These are phyloP conservation scores for Cyanidiococcus yangmingshanensis DNA, from an alignment of 23 red algal genomes.

Conservation along the genomic window DNA sequence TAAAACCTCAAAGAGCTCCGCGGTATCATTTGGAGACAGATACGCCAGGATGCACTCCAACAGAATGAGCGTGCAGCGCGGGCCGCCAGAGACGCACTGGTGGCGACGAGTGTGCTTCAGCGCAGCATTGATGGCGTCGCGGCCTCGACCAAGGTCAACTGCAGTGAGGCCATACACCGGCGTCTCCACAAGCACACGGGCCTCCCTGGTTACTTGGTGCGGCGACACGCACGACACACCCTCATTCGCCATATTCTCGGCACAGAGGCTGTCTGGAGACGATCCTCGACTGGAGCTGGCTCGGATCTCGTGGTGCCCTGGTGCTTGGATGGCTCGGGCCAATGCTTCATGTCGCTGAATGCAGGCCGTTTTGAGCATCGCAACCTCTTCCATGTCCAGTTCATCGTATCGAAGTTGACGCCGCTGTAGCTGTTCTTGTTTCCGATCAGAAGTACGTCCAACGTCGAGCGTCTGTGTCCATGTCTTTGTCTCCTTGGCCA, in stretches of 20 bases:
- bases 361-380: neutral
- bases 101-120: neutral
- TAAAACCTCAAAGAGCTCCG: neutral
- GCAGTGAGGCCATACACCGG: neutral
- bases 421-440: neutral
- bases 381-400: neutral
- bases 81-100: neutral
- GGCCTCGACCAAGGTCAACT: neutral
- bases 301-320: neutral
- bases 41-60: slow-evolving; percentile 17
- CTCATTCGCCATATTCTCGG: neutral
- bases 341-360: neutral
- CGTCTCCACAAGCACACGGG: neutral
- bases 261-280: neutral
- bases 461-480: neutral
- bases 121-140: neutral
- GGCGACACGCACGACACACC: neutral
- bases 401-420: neutral
- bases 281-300: neutral
- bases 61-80: slow-evolving; percentile 2
- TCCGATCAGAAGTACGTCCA: neutral
- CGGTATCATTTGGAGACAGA: neutral
- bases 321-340: neutral
- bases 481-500: neutral
- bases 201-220: neutral